These are phyloP conservation scores for Candida andamanensis DNA, from an alignment of 805 yeast species.

Conservation along the genomic window DNA sequence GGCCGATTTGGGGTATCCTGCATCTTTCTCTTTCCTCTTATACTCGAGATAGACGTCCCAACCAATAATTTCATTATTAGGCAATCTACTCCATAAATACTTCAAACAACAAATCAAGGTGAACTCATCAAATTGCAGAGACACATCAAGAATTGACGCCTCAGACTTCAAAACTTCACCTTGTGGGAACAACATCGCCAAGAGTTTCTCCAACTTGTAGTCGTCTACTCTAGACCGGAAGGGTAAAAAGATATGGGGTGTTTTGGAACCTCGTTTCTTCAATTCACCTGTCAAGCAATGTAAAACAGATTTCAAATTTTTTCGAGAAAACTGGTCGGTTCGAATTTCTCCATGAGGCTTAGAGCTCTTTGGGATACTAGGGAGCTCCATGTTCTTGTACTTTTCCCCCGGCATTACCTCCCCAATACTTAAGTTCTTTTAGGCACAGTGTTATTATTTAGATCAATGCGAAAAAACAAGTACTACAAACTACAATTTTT, in stretches of 20 bases:
- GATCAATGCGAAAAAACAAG: too few relatives aligned
- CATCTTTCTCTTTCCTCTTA: conserved; percentile 57
- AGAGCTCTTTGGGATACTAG: conserved; percentile 15
- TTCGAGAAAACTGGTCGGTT: conserved; percentile 48
- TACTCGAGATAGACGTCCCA: conserved; percentile 80
- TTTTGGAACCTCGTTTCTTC: conserved; percentile 62
- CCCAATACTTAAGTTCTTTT: too few relatives aligned
- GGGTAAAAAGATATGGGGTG: conserved; percentile 73
- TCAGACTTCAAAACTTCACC: conserved; percentile 39
- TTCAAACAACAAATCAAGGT: conserved; percentile 71
- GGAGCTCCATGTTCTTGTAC: conserved; percentile 19
- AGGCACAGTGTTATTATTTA: too few relatives aligned
- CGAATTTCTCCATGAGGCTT: conserved; percentile 8
- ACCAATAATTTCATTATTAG: conserved; percentile 73
- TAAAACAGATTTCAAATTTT: conserved; percentile 60
- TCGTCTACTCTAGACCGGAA: conserved; percentile 69
- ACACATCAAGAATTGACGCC: conserved; percentile 22
- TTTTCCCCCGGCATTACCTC: conserved; percentile 6
- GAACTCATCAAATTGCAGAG: conserved; percentile 53
- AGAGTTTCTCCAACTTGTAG: conserved; percentile 49
- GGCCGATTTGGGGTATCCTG: conserved; percentile 64
- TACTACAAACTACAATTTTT: too few relatives aligned
- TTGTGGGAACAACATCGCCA: conserved; percentile 54
- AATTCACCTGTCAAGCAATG: conserved; percentile 70
- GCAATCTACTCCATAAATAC: conserved; percentile 83